phyloP scores from a whole-genome alignment of 2,329 filamentous ascomycete species.

The Tolypocladium amazonense region DNA sequence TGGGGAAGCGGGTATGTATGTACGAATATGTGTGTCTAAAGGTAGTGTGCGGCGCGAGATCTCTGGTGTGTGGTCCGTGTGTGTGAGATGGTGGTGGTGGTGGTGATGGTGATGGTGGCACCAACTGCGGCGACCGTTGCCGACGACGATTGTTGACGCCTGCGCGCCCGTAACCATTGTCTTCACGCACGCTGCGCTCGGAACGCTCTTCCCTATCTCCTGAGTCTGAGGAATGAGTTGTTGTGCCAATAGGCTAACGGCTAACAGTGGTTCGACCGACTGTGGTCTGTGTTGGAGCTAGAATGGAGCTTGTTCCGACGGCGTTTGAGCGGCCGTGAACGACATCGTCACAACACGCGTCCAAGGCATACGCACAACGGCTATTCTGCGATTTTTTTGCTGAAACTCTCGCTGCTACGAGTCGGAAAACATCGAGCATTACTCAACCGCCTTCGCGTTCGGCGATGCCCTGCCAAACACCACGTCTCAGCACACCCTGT shows the following conservation, averaged over 20 bases:
- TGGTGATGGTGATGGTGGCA: not conserved
- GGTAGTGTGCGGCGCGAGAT: not conserved
- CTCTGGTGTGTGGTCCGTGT: not conserved
- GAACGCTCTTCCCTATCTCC: not conserved
- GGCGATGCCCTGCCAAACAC: not conserved
- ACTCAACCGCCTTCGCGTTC: not conserved
- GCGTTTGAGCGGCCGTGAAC: not conserved
- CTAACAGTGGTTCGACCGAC: not conserved
- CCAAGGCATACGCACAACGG: not conserved
- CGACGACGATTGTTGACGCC: not conserved
- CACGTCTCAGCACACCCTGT: not conserved
- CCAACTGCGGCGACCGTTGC: not conserved
- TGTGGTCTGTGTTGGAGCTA: not conserved
- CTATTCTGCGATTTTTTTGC: not conserved
- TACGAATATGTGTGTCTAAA: not conserved
- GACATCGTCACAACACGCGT: not conserved
- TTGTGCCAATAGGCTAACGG: not conserved
- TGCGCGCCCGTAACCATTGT: not conserved
- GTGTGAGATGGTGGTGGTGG: not conserved
- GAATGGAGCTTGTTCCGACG: not conserved
- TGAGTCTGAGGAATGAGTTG: not conserved
- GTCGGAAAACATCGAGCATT: not conserved
- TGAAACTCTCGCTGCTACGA: not conserved
- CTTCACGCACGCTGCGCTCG: not conserved
- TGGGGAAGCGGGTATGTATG: not conserved